Evolutionary conservation across 2,329 filamentous ascomycete genomes (phyloP).

Genomic region (Pleurostoma richardsiae): DNA sequence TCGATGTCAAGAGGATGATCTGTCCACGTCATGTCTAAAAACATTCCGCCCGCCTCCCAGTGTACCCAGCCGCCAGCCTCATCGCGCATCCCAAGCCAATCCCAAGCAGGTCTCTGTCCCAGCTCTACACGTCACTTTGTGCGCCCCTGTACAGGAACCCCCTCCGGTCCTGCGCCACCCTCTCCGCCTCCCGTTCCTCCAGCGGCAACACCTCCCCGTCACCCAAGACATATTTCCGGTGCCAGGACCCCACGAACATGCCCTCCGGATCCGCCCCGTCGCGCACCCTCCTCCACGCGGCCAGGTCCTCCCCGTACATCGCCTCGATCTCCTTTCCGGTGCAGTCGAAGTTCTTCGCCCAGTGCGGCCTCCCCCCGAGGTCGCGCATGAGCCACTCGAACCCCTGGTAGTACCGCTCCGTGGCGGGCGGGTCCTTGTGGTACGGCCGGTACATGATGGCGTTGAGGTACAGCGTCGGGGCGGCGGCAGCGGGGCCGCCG

Average conservation of each 20-base stretch:
- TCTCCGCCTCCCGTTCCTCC: constrained; percentile 9
- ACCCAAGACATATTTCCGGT: constrained; percentile 61
- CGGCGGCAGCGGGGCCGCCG: constrained; percentile 20
- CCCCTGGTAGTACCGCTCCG: constrained; percentile 66
- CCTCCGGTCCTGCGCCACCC: constrained; percentile 3
- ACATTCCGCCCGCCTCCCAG: too few species aligned
- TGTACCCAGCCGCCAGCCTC: too few species aligned
- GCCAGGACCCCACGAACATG: constrained; percentile 87
- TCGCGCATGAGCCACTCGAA: constrained; percentile 82
- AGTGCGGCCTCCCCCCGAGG: constrained; percentile 69
- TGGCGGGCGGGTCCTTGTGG: constrained; percentile 63
- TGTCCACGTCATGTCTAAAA: too few species aligned
- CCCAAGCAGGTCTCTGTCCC: too few species aligned
- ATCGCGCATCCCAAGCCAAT: too few species aligned
- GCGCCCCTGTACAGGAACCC: constrained; percentile 1
- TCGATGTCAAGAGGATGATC: too few species aligned
- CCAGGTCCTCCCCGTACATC: constrained; percentile 59
- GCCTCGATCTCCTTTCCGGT: constrained; percentile 48
- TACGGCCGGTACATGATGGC: constrained; percentile 76
- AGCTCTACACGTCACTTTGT: background rate
- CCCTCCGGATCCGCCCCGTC: constrained; percentile 66
- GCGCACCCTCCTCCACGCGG: constrained; percentile 57
- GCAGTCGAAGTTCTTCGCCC: constrained; percentile 73
- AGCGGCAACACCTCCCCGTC: constrained; percentile 9
- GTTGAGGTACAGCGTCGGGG: constrained; percentile 71